These are phyloP conservation scores for Cyberlindnera suaveolens DNA, from an alignment of 805 yeast genomes.

Conservation along the genomic window DNA sequence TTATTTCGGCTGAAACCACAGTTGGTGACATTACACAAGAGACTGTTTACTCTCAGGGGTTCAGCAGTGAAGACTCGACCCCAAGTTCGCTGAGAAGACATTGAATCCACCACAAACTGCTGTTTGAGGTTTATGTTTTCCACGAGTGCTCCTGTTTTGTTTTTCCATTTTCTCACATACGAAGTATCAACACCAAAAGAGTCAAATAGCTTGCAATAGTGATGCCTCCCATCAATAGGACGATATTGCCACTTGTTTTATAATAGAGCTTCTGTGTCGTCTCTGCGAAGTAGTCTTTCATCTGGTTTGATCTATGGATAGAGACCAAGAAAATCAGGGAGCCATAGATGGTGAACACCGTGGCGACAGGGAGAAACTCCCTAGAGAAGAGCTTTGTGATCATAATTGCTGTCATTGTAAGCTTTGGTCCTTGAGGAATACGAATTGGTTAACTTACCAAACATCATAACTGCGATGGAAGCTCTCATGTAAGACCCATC, in stretches of 20 bases:
- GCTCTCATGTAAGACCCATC: conserved; percentile 80
- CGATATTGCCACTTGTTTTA: conserved; percentile 57
- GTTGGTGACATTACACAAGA: conserved; percentile 20
- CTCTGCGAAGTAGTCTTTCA: conserved; percentile 33
- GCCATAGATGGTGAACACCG: conserved; percentile 60
- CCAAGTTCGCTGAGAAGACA: neutral
- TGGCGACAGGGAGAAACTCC: conserved; percentile 63
- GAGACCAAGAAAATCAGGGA: conserved; percentile 35
- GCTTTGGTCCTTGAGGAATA: too few relatives aligned
- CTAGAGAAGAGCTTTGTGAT: conserved; percentile 57
- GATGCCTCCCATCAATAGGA: conserved; percentile 42
- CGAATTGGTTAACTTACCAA: conserved; percentile 22
- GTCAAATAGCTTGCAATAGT: conserved; percentile 47
- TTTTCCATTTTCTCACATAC: conserved; percentile 25
- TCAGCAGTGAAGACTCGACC: conserved; percentile 7
- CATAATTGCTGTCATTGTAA: conserved; percentile 31
- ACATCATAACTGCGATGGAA: conserved; percentile 61
- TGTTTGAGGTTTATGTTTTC: too few relatives aligned
- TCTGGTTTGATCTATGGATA: conserved; percentile 25
- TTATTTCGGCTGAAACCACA: conserved; percentile 7
- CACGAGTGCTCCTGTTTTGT: too few relatives aligned
- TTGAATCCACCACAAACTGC: too few relatives aligned
- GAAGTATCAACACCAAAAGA: conserved; percentile 43
- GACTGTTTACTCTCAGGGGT: conserved; percentile 18
- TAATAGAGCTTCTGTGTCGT: conserved; percentile 34